These are phyloP conservation scores for Penicillium daleae DNA, from an alignment of 495 filamentous ascomycete species.

Conservation along the genomic window DNA sequence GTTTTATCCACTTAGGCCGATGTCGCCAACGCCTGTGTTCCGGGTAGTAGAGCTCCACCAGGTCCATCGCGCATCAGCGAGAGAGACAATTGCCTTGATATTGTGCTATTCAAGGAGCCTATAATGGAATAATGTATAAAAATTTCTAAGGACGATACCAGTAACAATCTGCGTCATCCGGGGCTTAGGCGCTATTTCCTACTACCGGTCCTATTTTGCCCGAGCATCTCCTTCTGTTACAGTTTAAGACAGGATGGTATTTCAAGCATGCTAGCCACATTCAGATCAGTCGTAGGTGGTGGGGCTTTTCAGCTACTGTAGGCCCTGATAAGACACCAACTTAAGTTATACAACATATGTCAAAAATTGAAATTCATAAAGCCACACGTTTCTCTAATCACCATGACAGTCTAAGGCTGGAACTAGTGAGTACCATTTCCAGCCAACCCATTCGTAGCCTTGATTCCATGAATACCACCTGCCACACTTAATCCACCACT, in stretches of 20 bases:
- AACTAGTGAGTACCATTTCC: background rate
- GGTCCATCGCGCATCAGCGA: background rate
- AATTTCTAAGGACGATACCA: constrained; percentile 40
- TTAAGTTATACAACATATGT: background rate
- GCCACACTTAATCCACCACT: background rate
- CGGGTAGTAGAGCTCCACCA: background rate
- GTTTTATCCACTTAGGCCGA: background rate
- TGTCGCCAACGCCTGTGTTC: background rate
- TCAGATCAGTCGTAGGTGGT: background rate
- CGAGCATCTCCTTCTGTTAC: background rate
- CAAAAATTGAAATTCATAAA: too few relatives aligned
- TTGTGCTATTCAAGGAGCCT: constrained; percentile 31
- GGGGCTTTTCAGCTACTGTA: too few relatives aligned
- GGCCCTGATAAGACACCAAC: too few relatives aligned
- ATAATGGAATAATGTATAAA: constrained; percentile 26
- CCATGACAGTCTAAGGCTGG: background rate
- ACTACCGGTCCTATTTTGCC: too few relatives aligned
- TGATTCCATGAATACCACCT: background rate
- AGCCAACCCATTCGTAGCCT: background rate
- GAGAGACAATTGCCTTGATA: constrained; percentile 39
- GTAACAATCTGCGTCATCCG: constrained; percentile 39
- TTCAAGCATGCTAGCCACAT: background rate
- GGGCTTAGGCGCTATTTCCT: background rate
- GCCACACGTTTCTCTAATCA: background rate
- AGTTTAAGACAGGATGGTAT: background rate